These are phyloP conservation scores for Salvia hispanica DNA, from an alignment of 257 asterid genomes.

Conservation along the genomic window DNA sequence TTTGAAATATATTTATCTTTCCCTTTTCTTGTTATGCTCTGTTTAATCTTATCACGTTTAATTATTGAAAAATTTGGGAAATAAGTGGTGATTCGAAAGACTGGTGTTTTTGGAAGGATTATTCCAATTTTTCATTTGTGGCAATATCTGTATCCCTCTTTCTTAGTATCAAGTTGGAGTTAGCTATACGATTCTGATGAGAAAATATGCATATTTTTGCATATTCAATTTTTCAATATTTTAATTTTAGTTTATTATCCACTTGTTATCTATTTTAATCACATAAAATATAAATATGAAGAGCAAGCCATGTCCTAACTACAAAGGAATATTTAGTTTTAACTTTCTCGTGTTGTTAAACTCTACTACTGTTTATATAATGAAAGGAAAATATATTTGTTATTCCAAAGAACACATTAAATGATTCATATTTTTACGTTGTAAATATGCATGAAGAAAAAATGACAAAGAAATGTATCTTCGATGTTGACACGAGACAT, in stretches of 20 bases:
- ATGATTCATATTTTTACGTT: too few species aligned
- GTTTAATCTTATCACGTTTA: slow-evolving; percentile 15
- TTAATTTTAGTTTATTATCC: not conserved
- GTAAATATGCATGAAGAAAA: too few species aligned
- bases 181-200: not conserved
- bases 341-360: too few species aligned
- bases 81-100: slow-evolving; percentile 1
- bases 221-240: not conserved
- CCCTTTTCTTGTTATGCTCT: not conserved
- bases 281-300: too few species aligned
- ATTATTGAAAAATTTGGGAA: slow-evolving; percentile 13
- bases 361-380: too few species aligned
- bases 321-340: too few species aligned
- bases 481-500: not conserved
- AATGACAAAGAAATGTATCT: not conserved
- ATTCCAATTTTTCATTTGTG: slow-evolving; percentile 2
- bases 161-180: slow-evolving; percentile 23
- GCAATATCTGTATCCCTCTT: too few species aligned
- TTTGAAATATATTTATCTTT: not conserved
- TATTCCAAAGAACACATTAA: too few species aligned
- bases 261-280: too few species aligned
- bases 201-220: not conserved
- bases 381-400: too few species aligned
- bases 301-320: too few species aligned
- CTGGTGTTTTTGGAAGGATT: slow-evolving; percentile 25